Percentiles rank a stretch among this genome's conserved stretches.
These are phyloP conservation scores for Phoma sp. DNA, from an alignment of 2,329 filamentous ascomycete species.

Conservation along the genomic window DNA sequence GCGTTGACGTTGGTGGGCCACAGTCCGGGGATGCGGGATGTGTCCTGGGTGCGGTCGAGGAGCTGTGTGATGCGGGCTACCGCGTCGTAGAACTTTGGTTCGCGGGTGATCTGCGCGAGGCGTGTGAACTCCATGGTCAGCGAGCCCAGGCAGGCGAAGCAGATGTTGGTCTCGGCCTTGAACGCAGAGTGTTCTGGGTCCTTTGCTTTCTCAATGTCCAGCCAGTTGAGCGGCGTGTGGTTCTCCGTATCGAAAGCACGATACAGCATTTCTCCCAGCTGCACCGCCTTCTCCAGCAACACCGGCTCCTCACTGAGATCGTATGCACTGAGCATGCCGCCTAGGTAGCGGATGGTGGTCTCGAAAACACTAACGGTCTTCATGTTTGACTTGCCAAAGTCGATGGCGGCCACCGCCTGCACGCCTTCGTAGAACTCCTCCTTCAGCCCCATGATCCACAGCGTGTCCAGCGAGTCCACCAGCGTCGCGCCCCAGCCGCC, in stretches of 20 bases:
- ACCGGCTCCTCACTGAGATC: conserved; percentile 45
- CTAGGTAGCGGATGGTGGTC: conserved; percentile 54
- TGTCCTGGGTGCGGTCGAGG: conserved; percentile 39
- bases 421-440: conserved; percentile 56
- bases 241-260: conserved; percentile 55
- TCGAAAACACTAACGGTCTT: conserved; percentile 58
- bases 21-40: conserved; percentile 43
- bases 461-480: conserved; percentile 54
- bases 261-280: conserved; percentile 52
- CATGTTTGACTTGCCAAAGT: conserved; percentile 50
- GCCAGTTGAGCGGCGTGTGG: conserved; percentile 53
- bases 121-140: conserved; percentile 51
- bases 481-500: conserved; percentile 57
- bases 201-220: conserved; percentile 48
- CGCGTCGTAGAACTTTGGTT: conserved; percentile 47
- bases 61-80: conserved; percentile 42
- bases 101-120: conserved; percentile 44
- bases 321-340: conserved; percentile 47
- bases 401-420: conserved; percentile 51
- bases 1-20: conserved; percentile 50
- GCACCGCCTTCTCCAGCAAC: conserved; percentile 45
- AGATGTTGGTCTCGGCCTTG: conserved; percentile 48
- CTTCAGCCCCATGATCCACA: conserved; percentile 58
- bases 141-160: conserved; percentile 56
- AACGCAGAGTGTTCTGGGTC: conserved; percentile 31